Evolutionary conservation across 768 basidiomycete species (phyloP), one percentile per base, ranked within the genome.

Genomic region (Leccinum subtestaceum): DNA sequence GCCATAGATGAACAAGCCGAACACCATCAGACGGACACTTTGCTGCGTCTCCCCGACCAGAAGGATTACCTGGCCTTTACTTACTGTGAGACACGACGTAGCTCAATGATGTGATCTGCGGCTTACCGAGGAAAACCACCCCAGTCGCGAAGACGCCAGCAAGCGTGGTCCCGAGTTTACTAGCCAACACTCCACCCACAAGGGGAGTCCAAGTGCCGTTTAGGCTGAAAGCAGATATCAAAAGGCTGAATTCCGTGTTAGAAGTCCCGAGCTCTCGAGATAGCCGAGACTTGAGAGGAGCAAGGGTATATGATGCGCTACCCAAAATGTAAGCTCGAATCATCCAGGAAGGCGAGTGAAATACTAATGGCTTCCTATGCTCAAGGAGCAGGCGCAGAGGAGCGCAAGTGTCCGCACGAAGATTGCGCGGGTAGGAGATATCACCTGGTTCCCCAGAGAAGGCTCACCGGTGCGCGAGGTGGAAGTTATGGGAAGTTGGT

Each of bases 201-300:
- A 93, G 80, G 0, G 91, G 92, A 8, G 92, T 94, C 82, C 85
- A 84, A 3, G 85, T 84, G 43, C 80, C 85, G 69, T 92, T 91
- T 36, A 94, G 72, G 58, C 84, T 88, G 66, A 85, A 86, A 0
- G 89, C 87, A 10, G 91, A 86, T 49, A 95, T 82, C 38, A 94
- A 76, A 43, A 92, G 78, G 47, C 87, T 85, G 72, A 89, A 92
- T 66, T 93, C 86, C 0, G 87, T 84, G 67, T 92, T 88, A 23
- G 87, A 82, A 1, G 88, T 88, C 49, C 87, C 86, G 51, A 91
- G 78, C 65, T 93, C 89, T 46, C 84, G 78, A 5, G 81, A 76
- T 7, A 90, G 74, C 19, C 84, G 78, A 46, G 84, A 87, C 73
- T 93, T 93, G 58, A 93, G 75, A 10, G 91, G 92, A 0, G 88